Base-by-base conservation (phyloP, 2,329 filamentous ascomycete genomes). In the Aspergillus sp. region DNA sequence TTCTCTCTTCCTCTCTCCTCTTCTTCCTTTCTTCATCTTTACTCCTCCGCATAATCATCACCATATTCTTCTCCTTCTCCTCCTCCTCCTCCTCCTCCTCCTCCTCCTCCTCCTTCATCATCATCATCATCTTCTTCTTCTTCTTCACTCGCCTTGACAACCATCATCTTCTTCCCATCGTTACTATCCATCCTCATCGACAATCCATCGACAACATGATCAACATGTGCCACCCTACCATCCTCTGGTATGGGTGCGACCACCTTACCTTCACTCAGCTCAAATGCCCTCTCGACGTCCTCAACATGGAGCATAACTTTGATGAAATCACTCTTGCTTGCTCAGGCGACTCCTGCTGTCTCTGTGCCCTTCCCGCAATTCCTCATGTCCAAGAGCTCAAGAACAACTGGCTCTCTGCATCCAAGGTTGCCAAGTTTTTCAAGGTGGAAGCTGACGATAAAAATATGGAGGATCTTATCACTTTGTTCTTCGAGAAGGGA, bases 401-500 rank as follows among this genome's bases (percentile, higher is more conserved):
- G 13, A 9, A 7, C 42, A 44, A 44, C 42, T 27, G 15, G 23
- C 42, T 44, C 13, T 17, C 42, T 4, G n/a, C n/a, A 15, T 20
- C n/a, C 3, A 9, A 30, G 12, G 19, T 43, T 20, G 20, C 12
- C 12, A 12, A 15, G 10, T 19, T 39, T 19, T 39, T 19, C 37
- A 19, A 20, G 7, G 9, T 39, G 9, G 37, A 22, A 4, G 10
- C 25, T 30, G 25, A 30, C 10, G 25, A 30, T 30, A 5, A 2
- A 30, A 30, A 30, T 10, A 30, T 30, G 10, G 25, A 30, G 10
- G 7, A 12, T 12, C 32, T 44, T 9, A 22, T 53, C 1, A 47
- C 47, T 9, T 22, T 41, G 2, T 54, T 54, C 15, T 54, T 30
- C 9, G 25, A 30, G 9, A 30, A 4, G 25, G 50, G 52, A 2